Conservation (phyloP, 1,284 basidiomycete species). For the Vanrija humicola region DNA sequence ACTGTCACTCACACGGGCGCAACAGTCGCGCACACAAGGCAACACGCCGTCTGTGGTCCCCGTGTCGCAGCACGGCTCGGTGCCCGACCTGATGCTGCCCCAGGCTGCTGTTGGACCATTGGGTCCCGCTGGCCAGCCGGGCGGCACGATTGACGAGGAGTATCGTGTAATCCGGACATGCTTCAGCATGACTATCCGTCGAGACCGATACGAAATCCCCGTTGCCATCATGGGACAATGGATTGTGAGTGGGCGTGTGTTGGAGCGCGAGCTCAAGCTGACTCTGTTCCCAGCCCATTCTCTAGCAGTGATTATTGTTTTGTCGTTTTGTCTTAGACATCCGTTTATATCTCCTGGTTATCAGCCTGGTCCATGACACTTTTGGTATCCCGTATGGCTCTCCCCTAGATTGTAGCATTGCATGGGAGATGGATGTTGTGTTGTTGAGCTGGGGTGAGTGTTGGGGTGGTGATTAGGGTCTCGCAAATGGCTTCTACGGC, state of each 20-base stretch:
- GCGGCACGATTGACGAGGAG: slow-evolving; percentile 55
- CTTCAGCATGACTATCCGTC: slow-evolving; percentile 89
- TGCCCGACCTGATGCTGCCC: slow-evolving; percentile 25
- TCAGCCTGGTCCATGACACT: too few species aligned
- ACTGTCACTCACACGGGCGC: slow-evolving; percentile 43
- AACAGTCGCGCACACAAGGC: slow-evolving; percentile 18
- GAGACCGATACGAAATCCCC: slow-evolving; percentile 77
- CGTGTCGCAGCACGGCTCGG: slow-evolving; percentile 4
- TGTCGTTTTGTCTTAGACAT: too few species aligned
- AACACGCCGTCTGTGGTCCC: slow-evolving; percentile 19
- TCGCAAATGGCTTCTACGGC: too few species aligned
- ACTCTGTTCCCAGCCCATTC: background rate
- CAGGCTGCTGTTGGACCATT: slow-evolving; percentile 16
- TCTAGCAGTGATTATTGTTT: background rate
- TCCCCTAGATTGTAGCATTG: too few species aligned
- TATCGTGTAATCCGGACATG: slow-evolving; percentile 78
- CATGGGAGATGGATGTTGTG: too few species aligned
- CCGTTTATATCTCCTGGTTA: too few species aligned
- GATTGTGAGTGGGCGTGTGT: slow-evolving; percentile 35
- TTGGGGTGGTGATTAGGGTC: too few species aligned
- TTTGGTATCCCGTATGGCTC: background rate
- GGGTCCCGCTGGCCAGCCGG: slow-evolving; percentile 2
- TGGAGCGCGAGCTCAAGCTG: background rate
- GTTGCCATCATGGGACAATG: slow-evolving; percentile 73
- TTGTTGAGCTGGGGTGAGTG: too few species aligned